Evolutionary conservation across 2,329 filamentous ascomycete species (phyloP).

Genomic region (Thermothelomyces thermophilus): DNA sequence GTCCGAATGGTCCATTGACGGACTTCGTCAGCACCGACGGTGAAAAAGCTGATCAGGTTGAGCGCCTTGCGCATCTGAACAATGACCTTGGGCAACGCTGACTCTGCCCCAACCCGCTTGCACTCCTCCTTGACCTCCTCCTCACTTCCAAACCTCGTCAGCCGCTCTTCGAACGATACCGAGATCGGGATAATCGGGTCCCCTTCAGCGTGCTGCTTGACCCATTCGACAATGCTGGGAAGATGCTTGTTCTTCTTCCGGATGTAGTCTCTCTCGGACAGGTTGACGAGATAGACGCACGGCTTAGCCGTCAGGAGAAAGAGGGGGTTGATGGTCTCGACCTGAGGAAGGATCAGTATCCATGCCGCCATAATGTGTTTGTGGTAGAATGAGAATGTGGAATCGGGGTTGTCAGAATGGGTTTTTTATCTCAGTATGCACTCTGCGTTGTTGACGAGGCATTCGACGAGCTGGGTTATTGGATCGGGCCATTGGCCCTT

Average conservation of each 20-base stretch:
- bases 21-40: constrained; percentile 89
- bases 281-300: constrained; percentile 92
- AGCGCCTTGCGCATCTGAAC: constrained; percentile 87
- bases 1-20: constrained; percentile 97
- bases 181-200: constrained; percentile 93
- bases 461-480: constrained; percentile 99
- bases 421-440: constrained; percentile 78
- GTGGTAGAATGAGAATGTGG: constrained; percentile 16
- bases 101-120: constrained; percentile 81
- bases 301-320: constrained; percentile 95
- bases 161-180: constrained; percentile 84
- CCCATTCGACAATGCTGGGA: constrained; percentile 87
- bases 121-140: constrained; percentile 75
- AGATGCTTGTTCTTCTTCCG: constrained; percentile 99
- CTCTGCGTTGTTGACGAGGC: constrained; percentile 66
- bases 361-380: constrained; percentile 17
- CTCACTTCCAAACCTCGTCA: constrained; percentile 73
- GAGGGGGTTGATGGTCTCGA: constrained; percentile 95
- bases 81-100: constrained; percentile 85
- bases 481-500: constrained; percentile 92
- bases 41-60: constrained; percentile 94
- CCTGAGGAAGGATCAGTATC: constrained; percentile 47
- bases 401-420: constrained; percentile 53
- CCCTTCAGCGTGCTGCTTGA: constrained; percentile 80
- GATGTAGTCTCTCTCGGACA: constrained; percentile 94